Conservation (phyloP, 2,329 filamentous ascomycete genomes). For the Cryphonectria radicalis region DNA sequence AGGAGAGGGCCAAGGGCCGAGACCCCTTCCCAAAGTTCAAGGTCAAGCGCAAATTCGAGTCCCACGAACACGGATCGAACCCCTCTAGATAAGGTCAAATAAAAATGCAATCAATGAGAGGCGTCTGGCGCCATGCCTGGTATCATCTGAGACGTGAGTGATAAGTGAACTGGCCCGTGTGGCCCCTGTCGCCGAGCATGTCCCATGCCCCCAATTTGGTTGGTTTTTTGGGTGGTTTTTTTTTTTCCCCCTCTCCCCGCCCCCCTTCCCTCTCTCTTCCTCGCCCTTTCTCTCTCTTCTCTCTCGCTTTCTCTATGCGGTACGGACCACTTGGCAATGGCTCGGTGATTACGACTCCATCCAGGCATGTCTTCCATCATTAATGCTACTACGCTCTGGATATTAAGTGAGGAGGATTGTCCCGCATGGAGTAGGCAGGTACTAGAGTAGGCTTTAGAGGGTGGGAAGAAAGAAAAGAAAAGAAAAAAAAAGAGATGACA, state of each 20-base stretch:
- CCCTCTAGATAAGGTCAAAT: background rate
- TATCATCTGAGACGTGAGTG: slow-evolving; percentile 23
- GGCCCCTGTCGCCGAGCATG: slow-evolving; percentile 9
- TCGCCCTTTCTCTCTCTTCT: background rate
- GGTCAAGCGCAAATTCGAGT: background rate
- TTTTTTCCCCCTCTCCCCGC: background rate
- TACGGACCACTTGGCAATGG: slow-evolving; percentile 19
- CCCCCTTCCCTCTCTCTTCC: background rate
- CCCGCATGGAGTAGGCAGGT: background rate
- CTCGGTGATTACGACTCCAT: slow-evolving; percentile 29
- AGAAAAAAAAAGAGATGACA: background rate
- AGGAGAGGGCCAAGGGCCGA: background rate
- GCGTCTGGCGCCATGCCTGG: slow-evolving; percentile 7
- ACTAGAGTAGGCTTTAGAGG: background rate
- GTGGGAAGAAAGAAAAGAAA: background rate
- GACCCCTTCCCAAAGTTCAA: background rate
- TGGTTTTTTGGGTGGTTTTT: background rate
- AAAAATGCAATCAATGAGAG: slow-evolving; percentile 9
- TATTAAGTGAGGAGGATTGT: background rate
- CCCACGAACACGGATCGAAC: background rate
- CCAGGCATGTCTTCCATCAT: background rate
- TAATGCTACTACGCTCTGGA: slow-evolving; percentile 12
- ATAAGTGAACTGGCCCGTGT: slow-evolving; percentile 18
- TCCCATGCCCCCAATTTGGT: background rate
- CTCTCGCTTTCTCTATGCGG: background rate